Evolutionary conservation across 352 stramenopile genomes (phyloP).

Genomic region (Globisporangium paroecandrum): DNA sequence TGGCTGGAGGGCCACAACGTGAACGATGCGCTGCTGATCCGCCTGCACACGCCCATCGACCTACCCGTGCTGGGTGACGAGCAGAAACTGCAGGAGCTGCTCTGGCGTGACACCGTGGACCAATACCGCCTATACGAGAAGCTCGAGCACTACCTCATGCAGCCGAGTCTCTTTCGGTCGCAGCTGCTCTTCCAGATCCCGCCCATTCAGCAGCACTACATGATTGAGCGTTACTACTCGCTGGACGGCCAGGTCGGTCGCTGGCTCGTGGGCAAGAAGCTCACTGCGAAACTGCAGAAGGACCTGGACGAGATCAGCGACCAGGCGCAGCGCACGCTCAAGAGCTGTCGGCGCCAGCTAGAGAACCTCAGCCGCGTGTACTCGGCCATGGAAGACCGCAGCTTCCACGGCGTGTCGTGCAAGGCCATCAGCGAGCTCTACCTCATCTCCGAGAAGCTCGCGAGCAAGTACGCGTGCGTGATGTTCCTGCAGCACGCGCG

Average conservation of each 20-base stretch:
- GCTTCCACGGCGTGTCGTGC: constrained; percentile 62
- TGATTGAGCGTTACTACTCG: constrained; percentile 80
- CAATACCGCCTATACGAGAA: constrained; percentile 85
- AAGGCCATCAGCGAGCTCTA: constrained; percentile 54
- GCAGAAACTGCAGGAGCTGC: constrained; percentile 55
- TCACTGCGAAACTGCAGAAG: constrained; percentile 78
- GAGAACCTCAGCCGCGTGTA: constrained; percentile 82
- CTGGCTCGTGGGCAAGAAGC: constrained; percentile 78
- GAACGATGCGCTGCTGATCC: constrained; percentile 45
- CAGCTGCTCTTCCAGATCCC: constrained; percentile 84
- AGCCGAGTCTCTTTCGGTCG: constrained; percentile 73
- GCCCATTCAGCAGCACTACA: constrained; percentile 71
- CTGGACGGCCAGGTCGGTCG: constrained; percentile 66
- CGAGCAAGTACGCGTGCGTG: constrained; percentile 75
- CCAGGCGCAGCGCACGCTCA: constrained; percentile 54
- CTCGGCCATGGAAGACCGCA: constrained; percentile 67
- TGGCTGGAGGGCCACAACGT: constrained; percentile 77
- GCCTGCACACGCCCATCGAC: constrained; percentile 41
- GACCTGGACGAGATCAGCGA: constrained; percentile 85
- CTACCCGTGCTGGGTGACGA: constrained; percentile 53
- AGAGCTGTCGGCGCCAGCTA: constrained; percentile 71
- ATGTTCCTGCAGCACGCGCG: constrained; percentile 76
- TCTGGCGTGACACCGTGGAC: constrained; percentile 79
- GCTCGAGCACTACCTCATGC: constrained; percentile 79
- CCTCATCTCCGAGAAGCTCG: constrained; percentile 66